Evolutionary conservation across 2,329 filamentous ascomycete genomes (phyloP).

Genomic region (Sporothrix protearum): DNA sequence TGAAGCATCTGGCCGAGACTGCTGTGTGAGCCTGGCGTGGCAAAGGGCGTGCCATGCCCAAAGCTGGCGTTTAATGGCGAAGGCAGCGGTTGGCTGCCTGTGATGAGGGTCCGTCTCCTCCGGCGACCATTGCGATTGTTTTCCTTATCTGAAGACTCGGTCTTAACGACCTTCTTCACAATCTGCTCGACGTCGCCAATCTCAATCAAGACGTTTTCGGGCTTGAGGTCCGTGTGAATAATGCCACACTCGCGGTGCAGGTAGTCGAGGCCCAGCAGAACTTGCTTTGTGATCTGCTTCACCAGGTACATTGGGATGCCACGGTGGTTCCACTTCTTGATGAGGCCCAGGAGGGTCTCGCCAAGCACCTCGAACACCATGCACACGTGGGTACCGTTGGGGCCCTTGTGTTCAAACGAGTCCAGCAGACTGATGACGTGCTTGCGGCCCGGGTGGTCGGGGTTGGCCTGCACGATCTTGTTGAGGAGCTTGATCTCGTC

Average conservation of each 20-base stretch:
- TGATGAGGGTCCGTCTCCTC: constrained; percentile 88
- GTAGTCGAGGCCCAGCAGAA: constrained; percentile 91
- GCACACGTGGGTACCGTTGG: constrained; percentile 93
- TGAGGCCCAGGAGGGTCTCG: constrained; percentile 88
- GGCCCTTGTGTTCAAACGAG: constrained; percentile 96
- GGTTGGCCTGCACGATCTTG: constrained; percentile 93
- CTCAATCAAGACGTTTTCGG: constrained; percentile 97
- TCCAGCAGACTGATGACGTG: constrained; percentile 95
- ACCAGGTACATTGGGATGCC: constrained; percentile 95
- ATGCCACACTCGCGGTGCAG: constrained; percentile 97
- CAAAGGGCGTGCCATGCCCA: constrained; percentile 70
- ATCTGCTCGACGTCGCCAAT: constrained; percentile 99
- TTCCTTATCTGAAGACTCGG: constrained; percentile 70
- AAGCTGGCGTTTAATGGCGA: constrained; percentile 93
- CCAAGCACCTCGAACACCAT: constrained; percentile 99
- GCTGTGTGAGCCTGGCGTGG: constrained; percentile 59
- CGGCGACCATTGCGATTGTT: constrained; percentile 88
- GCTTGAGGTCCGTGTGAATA: constrained; percentile 96
- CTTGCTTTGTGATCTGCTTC: constrained; percentile 98
- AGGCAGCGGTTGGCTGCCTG: constrained; percentile 91
- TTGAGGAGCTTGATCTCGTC: constrained; percentile 99
- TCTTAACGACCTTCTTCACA: constrained; percentile 92
- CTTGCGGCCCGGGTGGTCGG: constrained; percentile 85
- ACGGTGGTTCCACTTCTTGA: constrained; percentile 97
- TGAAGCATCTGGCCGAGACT: constrained; percentile 83